phyloP scores from a whole-genome alignment of 139 green algal genomes.

The Chlamydomonas schloesseri region DNA sequence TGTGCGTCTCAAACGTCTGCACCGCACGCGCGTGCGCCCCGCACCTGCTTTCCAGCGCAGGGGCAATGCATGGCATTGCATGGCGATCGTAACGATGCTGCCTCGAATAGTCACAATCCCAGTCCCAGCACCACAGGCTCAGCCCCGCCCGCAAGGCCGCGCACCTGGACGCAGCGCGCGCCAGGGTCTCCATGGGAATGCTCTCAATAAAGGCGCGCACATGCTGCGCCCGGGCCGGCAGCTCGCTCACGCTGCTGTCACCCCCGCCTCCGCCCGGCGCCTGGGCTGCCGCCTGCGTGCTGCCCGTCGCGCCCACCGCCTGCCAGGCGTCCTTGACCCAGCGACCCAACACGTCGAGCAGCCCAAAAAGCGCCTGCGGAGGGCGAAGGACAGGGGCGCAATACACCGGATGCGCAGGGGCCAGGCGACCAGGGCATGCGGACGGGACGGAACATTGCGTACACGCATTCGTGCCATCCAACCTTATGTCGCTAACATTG shows the following conservation, averaged over 20 bases:
- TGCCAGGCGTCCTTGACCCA: conserved; percentile 68
- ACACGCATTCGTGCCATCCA: too few relatives aligned
- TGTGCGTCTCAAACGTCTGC: conserved; percentile 88
- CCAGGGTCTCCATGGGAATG: conserved; percentile 74
- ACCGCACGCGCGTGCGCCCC: conserved; percentile 89
- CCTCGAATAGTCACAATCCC: too few relatives aligned
- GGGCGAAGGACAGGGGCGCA: not conserved
- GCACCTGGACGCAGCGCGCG: conserved; percentile 67
- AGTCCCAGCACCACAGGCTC: too few relatives aligned
- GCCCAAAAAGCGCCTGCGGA: conserved; percentile 83
- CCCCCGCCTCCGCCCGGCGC: not conserved
- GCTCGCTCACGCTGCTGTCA: not conserved
- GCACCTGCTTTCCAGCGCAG: too few relatives aligned
- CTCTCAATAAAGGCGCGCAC: conserved; percentile 71
- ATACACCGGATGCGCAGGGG: too few relatives aligned
- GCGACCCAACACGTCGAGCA: conserved; percentile 86
- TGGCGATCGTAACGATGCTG: too few relatives aligned
- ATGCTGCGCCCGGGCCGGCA: conserved; percentile 28
- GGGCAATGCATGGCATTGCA: too few relatives aligned
- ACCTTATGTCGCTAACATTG: too few relatives aligned
- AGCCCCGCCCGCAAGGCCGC: not conserved
- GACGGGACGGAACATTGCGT: too few relatives aligned
- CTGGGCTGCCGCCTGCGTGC: not conserved
- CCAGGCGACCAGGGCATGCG: too few relatives aligned
- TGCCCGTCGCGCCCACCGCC: not conserved